These are phyloP conservation scores for Trametes versicolor DNA, from an alignment of 1,284 basidiomycete genomes.

Conservation along the genomic window DNA sequence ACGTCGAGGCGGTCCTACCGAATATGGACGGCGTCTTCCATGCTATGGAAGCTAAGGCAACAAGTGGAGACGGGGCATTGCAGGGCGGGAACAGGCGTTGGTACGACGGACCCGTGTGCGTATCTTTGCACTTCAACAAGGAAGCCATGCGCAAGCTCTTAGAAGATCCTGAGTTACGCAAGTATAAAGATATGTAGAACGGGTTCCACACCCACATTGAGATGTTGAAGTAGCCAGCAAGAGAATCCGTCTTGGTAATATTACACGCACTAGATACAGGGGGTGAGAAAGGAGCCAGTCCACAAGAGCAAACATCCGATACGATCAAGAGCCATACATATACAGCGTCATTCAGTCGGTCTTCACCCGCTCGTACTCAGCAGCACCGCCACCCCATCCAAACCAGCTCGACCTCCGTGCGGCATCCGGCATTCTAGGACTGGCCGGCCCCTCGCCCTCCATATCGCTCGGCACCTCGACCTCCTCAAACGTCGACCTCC, in stretches of 20 bases:
- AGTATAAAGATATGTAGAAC: neutral
- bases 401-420: conserved; percentile 49
- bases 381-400: conserved; percentile 43
- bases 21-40: conserved; percentile 51
- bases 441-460: conserved; percentile 61
- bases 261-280: conserved; percentile 30
- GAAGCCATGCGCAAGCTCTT: conserved; percentile 22
- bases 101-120: conserved; percentile 29
- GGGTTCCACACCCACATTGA: too few relatives aligned
- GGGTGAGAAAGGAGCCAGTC: neutral
- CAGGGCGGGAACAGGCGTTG: conserved; percentile 15
- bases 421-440: conserved; percentile 29
- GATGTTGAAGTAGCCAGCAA: neutral
- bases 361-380: conserved; percentile 47
- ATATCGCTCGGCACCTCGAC: conserved; percentile 71
- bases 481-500: conserved; percentile 63
- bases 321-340: neutral
- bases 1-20: conserved; percentile 51
- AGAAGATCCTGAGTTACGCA: conserved; percentile 20
- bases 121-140: conserved; percentile 25
- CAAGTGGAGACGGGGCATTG: neutral
- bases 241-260: conserved; percentile 11
- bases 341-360: conserved; percentile 31
- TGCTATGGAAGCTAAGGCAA: conserved; percentile 47
- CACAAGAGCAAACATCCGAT: neutral